Base-by-base conservation (phyloP, 768 basidiomycete species). In the Tricholoma matsutake region DNA sequence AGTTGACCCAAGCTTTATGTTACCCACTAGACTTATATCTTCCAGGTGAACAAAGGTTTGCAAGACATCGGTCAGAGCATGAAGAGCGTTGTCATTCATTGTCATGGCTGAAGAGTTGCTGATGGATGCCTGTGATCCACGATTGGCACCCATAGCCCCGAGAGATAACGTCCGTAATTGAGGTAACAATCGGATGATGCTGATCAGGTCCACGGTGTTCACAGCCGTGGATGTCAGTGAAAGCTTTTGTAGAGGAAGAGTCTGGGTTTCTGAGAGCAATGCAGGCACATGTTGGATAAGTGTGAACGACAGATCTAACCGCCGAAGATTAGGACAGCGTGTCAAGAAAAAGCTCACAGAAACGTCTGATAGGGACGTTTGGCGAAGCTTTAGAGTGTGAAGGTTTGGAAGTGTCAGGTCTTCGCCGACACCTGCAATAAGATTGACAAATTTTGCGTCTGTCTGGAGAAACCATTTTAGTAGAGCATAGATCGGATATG, bases 251-350 rank as follows among this genome's bases (percentile, higher is more conserved):
- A 90, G 71, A 4, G 66, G 47, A 0, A 69, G 69, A 22, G 63
- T 51, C 5, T 11, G 58, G 7, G 58, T 25, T 32, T 54, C 54
- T 14, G 58, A 57, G 45, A 73, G 63, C 39, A 66, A 54, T 2
- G 60, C 32, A 3, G 67, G 60, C n/a, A 74, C 75, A 45, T 78
- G 81, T 49, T 74, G 81, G 32, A 87, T 67, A 35, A 65, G 63
- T 10, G 87, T 91, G 72, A 88, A 91, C 5, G 89, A 89, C 14
- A 86, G 64, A 63, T 91, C 89, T 13, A 91, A 73, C 25, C 81
- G 81, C 37, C 71, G 70, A 18, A 90, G 63, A 54, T 79, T 76
- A 2, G 86, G 86, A 62, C 79, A 86, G 16, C 76, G 63, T 0
- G 70, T 61, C 6, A 86, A 65, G 11, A 86, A 67, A 6, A 71